Evolutionary conservation across 176 grass and related monocot species (phyloP).

Genomic region (Guadua angustifolia): DNA sequence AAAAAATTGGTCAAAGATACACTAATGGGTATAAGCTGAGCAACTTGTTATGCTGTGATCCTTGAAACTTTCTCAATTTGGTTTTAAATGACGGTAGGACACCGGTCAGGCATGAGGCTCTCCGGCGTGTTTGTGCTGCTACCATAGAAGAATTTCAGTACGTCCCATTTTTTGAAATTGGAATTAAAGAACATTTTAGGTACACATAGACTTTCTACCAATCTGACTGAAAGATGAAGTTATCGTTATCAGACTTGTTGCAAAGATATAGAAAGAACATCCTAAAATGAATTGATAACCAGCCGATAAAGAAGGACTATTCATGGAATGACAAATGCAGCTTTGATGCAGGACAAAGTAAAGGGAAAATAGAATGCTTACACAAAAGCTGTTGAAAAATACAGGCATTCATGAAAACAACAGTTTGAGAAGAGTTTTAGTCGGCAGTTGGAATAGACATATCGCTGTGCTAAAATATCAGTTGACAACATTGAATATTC

Average conservation of each 20-base stretch:
- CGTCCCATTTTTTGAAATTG: not conserved
- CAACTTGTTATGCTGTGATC: conserved; percentile 18
- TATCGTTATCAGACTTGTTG: not conserved
- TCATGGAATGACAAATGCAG: not conserved
- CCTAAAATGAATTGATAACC: not conserved
- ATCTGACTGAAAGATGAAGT: not conserved
- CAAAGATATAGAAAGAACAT: not conserved
- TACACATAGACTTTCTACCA: not conserved
- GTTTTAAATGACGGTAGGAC: not conserved
- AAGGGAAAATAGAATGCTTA: not conserved
- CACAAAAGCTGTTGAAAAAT: not conserved
- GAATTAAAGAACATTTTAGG: not conserved
- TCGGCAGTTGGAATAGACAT: not conserved
- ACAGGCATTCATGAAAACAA: not conserved
- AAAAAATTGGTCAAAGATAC: not conserved
- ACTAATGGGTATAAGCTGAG: conserved; percentile 3
- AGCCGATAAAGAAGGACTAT: not conserved
- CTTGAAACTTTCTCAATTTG: not conserved
- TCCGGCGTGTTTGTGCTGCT: not conserved
- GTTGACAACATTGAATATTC: conserved; percentile 13
- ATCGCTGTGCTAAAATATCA: not conserved
- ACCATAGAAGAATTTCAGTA: not conserved
- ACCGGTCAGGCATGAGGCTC: not conserved
- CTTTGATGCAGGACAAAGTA: not conserved
- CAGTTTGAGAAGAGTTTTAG: not conserved